Base-by-base conservation (phyloP, 2,329 filamentous ascomycete species). In the Xylaria sp. region DNA sequence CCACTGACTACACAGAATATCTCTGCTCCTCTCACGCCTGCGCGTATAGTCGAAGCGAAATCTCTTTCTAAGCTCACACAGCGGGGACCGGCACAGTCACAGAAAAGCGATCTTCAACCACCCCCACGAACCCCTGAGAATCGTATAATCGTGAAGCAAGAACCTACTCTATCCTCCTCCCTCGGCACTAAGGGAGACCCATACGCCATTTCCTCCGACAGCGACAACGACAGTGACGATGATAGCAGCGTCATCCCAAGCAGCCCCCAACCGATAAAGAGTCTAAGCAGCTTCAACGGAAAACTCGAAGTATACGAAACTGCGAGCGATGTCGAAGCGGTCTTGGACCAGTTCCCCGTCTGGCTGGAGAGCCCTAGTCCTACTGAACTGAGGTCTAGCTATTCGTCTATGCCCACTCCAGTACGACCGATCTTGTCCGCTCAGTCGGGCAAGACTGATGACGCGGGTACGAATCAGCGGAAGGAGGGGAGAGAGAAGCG, bases 181-280 rank as follows among this genome's bases (percentile, higher is more conserved):
- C 13, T 23, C 25, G 65, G 62, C 39, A 55, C 66, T 9, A 68
- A 60, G 12, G 48, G 32, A 44, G 76, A 77, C 50, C 76, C 76
- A 1, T 77, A 77, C 28, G 58, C 73, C 25, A 60, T 76, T 28
- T 64, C 68, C 7, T 77, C 76, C 7, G 74, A 75, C 23, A 73
- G 62, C 39, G 74, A 76, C 25, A 59, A 28, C 9, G 48, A 20
- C 20, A 68, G 48, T 23, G 20, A 5, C 57, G 51, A 52, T 18
- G 28, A 34, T 51, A 55, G 18, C 1, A 61, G 28, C 39, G 6
- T 13, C 12, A n/a, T 48, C 2, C 9, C 41, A 57, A 8, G 25
- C 32, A 61, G 34, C 2, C 13, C 5, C n/a, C 57, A n/a, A 32
- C 13, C 56, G 1, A n/a, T 65, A 5, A 55, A 39, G 7, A 55